Conservation (phyloP, 768 basidiomycete genomes). For the Lactifluus piperatus region DNA sequence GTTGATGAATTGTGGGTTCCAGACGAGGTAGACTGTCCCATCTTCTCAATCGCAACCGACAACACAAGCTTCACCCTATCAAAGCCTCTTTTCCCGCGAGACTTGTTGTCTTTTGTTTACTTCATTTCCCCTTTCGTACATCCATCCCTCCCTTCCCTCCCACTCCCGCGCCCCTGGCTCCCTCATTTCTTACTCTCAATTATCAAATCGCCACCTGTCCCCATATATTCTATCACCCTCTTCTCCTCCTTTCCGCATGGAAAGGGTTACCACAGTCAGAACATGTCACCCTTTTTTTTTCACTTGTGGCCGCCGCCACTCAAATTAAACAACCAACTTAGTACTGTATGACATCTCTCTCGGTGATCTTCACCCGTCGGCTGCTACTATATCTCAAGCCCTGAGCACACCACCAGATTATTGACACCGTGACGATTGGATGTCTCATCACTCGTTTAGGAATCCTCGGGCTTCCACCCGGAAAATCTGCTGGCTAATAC, state of each 20-base stretch:
- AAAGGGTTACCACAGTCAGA: not conserved
- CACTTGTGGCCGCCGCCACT: not conserved
- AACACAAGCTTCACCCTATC: not conserved
- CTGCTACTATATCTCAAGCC: not conserved
- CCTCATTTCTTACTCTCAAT: too few relatives aligned
- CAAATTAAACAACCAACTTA: not conserved
- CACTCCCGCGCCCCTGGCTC: too few relatives aligned
- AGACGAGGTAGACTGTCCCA: constrained; percentile 17
- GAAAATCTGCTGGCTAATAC: constrained; percentile 10
- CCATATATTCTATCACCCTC: not conserved
- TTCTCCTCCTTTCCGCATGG: not conserved
- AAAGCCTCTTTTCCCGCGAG: constrained; percentile 2
- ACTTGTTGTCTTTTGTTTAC: not conserved
- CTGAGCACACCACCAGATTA: not conserved
- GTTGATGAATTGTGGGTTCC: constrained; percentile 10
- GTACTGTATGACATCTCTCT: too few relatives aligned
- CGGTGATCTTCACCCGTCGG: not conserved
- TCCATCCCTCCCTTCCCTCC: too few relatives aligned
- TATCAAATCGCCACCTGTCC: not conserved
- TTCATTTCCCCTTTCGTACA: too few relatives aligned
- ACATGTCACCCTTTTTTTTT: not conserved
- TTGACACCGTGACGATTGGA: not conserved
- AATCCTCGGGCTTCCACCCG: constrained; percentile 3
- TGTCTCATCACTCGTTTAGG: not conserved
- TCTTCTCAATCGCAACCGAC: constrained; percentile 8